phyloP scores from a whole-genome alignment of 139 green algal species.

The Coccomyxa sp. region DNA sequence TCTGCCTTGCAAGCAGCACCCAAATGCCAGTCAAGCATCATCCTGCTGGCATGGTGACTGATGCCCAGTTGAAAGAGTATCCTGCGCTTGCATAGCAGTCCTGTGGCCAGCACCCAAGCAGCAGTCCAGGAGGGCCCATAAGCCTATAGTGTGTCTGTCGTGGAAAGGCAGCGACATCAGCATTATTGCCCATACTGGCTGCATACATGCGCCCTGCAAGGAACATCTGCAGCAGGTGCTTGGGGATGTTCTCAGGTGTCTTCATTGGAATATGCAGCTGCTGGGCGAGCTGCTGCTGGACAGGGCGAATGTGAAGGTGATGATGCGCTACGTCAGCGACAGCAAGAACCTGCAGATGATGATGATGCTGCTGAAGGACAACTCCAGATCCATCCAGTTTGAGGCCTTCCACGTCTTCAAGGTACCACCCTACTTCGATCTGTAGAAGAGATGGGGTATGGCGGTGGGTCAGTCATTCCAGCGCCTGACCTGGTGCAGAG shows the following conservation, averaged over 20 bases:
- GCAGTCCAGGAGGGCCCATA: too few relatives aligned
- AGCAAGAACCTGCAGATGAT: conserved; percentile 85
- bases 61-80: too few relatives aligned
- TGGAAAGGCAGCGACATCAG: too few relatives aligned
- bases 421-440: conserved; percentile 36
- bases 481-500: too few relatives aligned
- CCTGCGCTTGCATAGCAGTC: too few relatives aligned
- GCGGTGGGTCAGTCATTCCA: neutral
- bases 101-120: too few relatives aligned
- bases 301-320: conserved; percentile 74
- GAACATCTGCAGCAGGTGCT: too few relatives aligned
- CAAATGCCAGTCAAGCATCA: neutral
- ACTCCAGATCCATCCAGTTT: conserved; percentile 88
- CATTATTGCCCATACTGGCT: too few relatives aligned
- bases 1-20: neutral
- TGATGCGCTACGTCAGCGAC: conserved; percentile 87
- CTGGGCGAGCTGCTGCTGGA: conserved; percentile 92
- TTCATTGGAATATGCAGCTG: conserved; percentile 55
- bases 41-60: too few relatives aligned
- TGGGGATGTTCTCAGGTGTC: too few relatives aligned
- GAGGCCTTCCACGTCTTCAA: conserved; percentile 99
- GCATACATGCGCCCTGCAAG: too few relatives aligned
- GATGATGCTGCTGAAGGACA: conserved; percentile 92
- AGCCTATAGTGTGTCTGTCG: too few relatives aligned
- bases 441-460: neutral